Evolutionary conservation across 768 basidiomycete genomes (phyloP), one percentile per base, ranked within the genome.

Genomic region (Auricularia cornea): DNA sequence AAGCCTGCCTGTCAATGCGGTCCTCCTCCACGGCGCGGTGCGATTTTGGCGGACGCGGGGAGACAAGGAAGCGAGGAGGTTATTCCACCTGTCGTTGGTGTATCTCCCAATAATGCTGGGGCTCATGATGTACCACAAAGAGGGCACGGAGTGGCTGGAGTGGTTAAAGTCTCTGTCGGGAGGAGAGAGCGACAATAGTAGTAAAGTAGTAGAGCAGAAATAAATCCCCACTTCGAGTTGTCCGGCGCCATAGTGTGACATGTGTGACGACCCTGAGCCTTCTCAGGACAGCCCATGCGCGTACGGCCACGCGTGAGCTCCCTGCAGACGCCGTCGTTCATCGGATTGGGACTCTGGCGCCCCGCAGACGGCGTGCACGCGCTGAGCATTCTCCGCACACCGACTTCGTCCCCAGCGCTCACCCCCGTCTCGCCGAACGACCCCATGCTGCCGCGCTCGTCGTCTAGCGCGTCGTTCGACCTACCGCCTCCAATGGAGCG

Each of bases 121-220:
- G 2, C 78, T 98, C 67, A 94, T 95, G 90, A 94, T 99, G 92
- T 78, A 90, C 62, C 94, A 96, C 75, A 98, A 98, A 77, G 85
- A 88, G 69, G 89, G 90, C 0, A 78, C 90, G 68, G 86, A 89
- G 66, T 94, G 91, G 92, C 68, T 28, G 26, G 59, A 66, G 12
- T 64, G 67, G 63, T 12, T 57, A 11, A 30, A n/a, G n/a, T 60
- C 29, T 23, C 14, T 38, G 30, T 38, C 23, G 31, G 59, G 59
- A 20, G 59, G 14, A 33, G 59, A 31, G 35, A 60, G 23, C 30
- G n/a, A 38, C 8, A 33, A 14, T 33, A 29, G 28, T 31, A 29
- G 12, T 48, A 20, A 6, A 48, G 10, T 20, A 48, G 44, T 48
- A 20, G 44, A 48, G 18, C 38, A 8, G 38, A 8, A 40, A 18